Evolutionary conservation across 768 basidiomycete species (phyloP).

Genomic region (Austroboletus festivus): DNA sequence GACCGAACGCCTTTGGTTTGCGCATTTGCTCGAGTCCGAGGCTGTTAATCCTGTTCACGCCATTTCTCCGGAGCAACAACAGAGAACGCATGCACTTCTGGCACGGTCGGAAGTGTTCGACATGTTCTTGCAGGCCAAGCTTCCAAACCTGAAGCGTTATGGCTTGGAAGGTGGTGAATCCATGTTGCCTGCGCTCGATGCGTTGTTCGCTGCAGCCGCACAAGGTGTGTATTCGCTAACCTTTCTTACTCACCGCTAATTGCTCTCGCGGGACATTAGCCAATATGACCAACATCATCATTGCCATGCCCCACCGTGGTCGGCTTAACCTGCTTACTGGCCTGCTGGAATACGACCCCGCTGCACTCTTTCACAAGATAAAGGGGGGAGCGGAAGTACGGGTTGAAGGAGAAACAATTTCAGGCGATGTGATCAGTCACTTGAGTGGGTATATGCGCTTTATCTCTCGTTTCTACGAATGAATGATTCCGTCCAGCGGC

Average conservation of each 20-base stretch:
- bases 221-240: conserved; percentile 37
- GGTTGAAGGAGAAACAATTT: conserved; percentile 60
- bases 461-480: neutral
- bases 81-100: conserved; percentile 64
- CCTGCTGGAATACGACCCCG: conserved; percentile 62
- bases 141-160: conserved; percentile 85
- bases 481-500: conserved; percentile 41
- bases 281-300: conserved; percentile 66
- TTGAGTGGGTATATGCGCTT: conserved; percentile 44
- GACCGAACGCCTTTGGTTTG: conserved; percentile 87
- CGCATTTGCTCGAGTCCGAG: conserved; percentile 70
- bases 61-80: conserved; percentile 39
- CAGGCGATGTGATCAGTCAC: conserved; percentile 89
- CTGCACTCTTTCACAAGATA: conserved; percentile 82
- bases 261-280: conserved; percentile 34
- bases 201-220: conserved; percentile 67
- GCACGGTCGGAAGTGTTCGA: conserved; percentile 80
- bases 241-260: neutral
- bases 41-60: conserved; percentile 30
- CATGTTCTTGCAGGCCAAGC: conserved; percentile 81
- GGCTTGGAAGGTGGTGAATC: conserved; percentile 92
- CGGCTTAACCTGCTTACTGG: conserved; percentile 83
- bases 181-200: conserved; percentile 85
- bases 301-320: conserved; percentile 88
- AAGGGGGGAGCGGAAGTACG: conserved; percentile 67